These are phyloP conservation scores for Penicillium coffeae DNA, from an alignment of 495 filamentous ascomycete genomes.

Conservation along the genomic window DNA sequence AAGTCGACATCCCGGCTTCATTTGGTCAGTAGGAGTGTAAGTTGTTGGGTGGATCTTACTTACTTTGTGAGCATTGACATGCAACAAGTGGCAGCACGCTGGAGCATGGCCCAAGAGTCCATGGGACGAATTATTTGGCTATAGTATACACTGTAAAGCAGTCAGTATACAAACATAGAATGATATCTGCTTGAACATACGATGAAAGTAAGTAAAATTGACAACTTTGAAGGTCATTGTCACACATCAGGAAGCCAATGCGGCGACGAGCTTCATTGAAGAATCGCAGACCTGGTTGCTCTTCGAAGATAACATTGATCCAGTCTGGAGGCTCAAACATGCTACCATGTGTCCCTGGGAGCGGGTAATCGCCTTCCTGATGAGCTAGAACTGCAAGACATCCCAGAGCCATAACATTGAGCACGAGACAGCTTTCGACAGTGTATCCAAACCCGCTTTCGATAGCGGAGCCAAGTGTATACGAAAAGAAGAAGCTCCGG, in stretches of 20 bases:
- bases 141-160: conserved; percentile 30
- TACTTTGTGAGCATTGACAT: conserved; percentile 47
- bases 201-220: conserved; percentile 47
- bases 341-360: conserved; percentile 31
- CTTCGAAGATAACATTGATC: conserved; percentile 41
- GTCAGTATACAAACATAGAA: conserved; percentile 1
- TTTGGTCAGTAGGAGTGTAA: conserved; percentile 4
- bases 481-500: conserved; percentile 43
- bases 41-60: neutral
- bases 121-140: conserved; percentile 44
- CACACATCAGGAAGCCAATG: conserved; percentile 47
- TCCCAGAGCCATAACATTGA: conserved; percentile 44
- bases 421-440: conserved; percentile 42
- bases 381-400: conserved; percentile 42
- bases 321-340: conserved; percentile 43
- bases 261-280: conserved; percentile 46
- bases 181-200: conserved; percentile 16
- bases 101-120: conserved; percentile 47
- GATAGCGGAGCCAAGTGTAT: conserved; percentile 41
- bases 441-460: conserved; percentile 42
- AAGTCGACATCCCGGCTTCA: conserved; percentile 42
- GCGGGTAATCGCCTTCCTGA: conserved; percentile 43
- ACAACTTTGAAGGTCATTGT: conserved; percentile 45
- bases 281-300: conserved; percentile 39
- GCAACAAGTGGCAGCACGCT: conserved; percentile 45